Evolutionary conservation across 208 protist species (phyloP), one percentile per base, ranked within the genome.

Genomic region (Leishmania braziliensis): DNA sequence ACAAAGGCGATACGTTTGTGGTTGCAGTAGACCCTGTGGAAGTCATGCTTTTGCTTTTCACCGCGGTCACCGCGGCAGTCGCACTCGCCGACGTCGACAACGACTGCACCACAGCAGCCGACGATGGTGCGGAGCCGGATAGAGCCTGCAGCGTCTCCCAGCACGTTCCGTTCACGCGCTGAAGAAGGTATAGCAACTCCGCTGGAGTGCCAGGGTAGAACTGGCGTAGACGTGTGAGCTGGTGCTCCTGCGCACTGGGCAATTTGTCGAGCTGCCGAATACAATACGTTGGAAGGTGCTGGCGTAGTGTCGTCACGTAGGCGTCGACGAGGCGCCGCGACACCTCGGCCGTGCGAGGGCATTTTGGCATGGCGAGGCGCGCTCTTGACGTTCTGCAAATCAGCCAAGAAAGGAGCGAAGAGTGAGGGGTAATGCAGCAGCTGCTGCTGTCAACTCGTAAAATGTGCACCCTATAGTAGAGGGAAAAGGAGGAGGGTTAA

Each of bases 241-340:
- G 87, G 62, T 84, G 71, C 75, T 89, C 83, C 51, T 78, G 83
- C 3, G 89, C 88, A 2, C 81, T 85, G 0, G 84, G 86, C 12
- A 94, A 82, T 56, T 86, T 86, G 81, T 92, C 89, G 14, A 94
- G 80, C 80, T 90, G 88, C 5, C 87, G 86, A 18, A 92, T 82
- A 54, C 81, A 85, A 46, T 82, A 78, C 4, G 89, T 92, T 43
- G 91, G 89, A 4, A 94, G 88, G 50, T 84, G 88, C 69, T 94
- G 91, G 8, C 91, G 91, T 18, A 94, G 83, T n/a, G 82, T n/a
- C 3, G 89, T 94, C 43, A 94, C 85, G 82, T 94, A 94, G 16
- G 88, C 91, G 70, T 89, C 87, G 26, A 92, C 89, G 23, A 94
- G 82, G 48, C 85, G 83, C 78, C 84, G 86, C n/a, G 88, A 84